Base-by-base conservation (phyloP, 257 asterid genomes). In the Jacaranda mimosifolia region DNA sequence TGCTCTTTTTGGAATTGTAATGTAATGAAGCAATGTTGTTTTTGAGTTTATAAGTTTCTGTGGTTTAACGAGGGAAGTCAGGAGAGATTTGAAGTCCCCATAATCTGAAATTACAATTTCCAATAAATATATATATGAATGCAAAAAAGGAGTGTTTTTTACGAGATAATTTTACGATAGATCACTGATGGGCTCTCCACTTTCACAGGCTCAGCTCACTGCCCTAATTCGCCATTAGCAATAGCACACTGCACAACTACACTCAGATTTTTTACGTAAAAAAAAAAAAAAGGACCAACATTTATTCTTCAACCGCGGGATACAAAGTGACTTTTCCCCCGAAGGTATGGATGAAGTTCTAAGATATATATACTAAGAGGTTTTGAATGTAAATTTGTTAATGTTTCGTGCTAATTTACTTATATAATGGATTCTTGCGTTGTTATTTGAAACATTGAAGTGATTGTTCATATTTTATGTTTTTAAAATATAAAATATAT, bases 81-180 rank as follows among this genome's bases (percentile, higher is more conserved):
- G 82, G 53, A 63, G 63, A 80, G 55, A 53, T 8, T 79, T 83
- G 69, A 68, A 87, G 87, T 85, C 77, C 79, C 89, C 65, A 75
- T 46, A 75, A 74, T 74, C 69, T 78, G 76, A 26, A 26, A 26
- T 7, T 40, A 0, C 83, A 83, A 89, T 84, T 85, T 80, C 94
- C 91, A 60, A 81, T 48, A 80, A 75, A 26, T 2, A 26, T 26
- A 26, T 60, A 48, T 70, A 10, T 63, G 38, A 81, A 63, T 68
- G 42, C 26, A 4, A 55, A 60, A 43, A 57, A 42, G 6, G 53
- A 42, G 59, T 18, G 40, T 57, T 43, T 75, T 75, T 66, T 40
- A 76, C 73, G 79, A 83, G 56, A 65, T 46, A 18, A 40, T 35
- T 58, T 59, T 69, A 69, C 40, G 74, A 62, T 68, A 46, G 73